Evolutionary conservation across 768 basidiomycete genomes (phyloP).

Genomic region (Pisolithus tinctorius): DNA sequence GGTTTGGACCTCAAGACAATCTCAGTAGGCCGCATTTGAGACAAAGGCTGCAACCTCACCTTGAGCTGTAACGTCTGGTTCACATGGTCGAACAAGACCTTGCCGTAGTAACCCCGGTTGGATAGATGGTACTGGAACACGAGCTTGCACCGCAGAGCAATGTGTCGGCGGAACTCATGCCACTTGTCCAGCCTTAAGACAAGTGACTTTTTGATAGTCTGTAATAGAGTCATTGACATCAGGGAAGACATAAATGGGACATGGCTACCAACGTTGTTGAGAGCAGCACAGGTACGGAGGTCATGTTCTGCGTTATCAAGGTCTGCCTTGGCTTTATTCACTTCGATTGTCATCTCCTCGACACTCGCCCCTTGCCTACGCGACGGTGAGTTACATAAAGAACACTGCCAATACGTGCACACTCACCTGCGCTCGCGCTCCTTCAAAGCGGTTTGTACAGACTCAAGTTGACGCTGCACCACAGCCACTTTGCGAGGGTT

Average conservation of each 20-base stretch:
- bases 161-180: conserved; percentile 84
- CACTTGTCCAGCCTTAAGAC: conserved; percentile 62
- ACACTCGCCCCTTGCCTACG: conserved; percentile 67
- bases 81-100: conserved; percentile 80
- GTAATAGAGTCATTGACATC: conserved; percentile 5
- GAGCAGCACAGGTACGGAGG: conserved; percentile 50
- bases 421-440: conserved; percentile 59
- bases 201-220: conserved; percentile 68
- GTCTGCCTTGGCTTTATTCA: conserved; percentile 56
- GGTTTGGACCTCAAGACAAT: conserved; percentile 57
- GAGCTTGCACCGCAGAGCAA: conserved; percentile 80
- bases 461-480: conserved; percentile 56
- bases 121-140: conserved; percentile 79
- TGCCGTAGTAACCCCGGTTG: conserved; percentile 84
- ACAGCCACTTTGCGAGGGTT: conserved; percentile 51
- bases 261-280: conserved; percentile 55
- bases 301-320: conserved; percentile 56
- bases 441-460: conserved; percentile 56
- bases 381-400: conserved; percentile 1
- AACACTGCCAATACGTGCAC: neutral
- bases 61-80: conserved; percentile 58
- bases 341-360: conserved; percentile 68
- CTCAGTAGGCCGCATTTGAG: neutral
- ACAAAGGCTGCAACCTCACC: conserved; percentile 26
- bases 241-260: neutral